phyloP scores from a whole-genome alignment of 768 basidiomycete genomes.

The Lactifluus subvellereus region DNA sequence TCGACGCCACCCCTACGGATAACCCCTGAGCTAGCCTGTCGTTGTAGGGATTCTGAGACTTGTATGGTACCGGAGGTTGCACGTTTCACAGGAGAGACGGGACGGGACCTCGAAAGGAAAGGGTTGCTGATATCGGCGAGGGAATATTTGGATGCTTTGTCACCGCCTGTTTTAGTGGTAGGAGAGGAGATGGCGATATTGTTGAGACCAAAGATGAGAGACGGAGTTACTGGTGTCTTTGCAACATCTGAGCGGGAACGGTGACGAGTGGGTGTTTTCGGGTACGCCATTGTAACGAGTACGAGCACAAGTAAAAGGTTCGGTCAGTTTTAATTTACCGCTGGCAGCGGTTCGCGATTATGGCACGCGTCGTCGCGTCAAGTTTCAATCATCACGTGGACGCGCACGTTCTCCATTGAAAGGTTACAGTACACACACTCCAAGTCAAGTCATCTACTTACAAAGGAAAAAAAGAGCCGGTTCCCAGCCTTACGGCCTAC shows the following conservation, averaged over 20 bases:
- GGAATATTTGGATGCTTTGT: slow-evolving; percentile 27
- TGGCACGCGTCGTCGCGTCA: neutral
- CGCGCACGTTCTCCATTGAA: neutral
- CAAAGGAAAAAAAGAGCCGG: neutral
- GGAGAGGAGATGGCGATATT: slow-evolving; percentile 33
- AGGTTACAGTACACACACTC: neutral
- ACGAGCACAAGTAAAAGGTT: no score
- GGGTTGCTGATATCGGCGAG: slow-evolving; percentile 54
- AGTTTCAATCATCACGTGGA: slow-evolving; percentile 16
- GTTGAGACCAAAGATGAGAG: slow-evolving; percentile 37
- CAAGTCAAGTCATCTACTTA: no score
- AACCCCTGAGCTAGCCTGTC: slow-evolving; percentile 61
- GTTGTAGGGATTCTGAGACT: slow-evolving; percentile 48
- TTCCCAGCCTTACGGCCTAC: neutral
- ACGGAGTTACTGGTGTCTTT: slow-evolving; percentile 45
- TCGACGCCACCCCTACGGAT: slow-evolving; percentile 75
- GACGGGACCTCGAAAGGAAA: slow-evolving; percentile 51
- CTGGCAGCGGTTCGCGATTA: no score
- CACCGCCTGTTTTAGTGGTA: slow-evolving; percentile 27
- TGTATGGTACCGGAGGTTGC: slow-evolving; percentile 42
- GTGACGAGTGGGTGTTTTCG: slow-evolving; percentile 44
- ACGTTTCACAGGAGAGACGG: slow-evolving; percentile 62
- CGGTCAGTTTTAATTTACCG: no score
- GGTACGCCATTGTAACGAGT: slow-evolving; percentile 28
- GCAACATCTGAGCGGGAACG: slow-evolving; percentile 44